phyloP scores from a whole-genome alignment of 148 eudicot species.

The Euryodendron excelsum region DNA sequence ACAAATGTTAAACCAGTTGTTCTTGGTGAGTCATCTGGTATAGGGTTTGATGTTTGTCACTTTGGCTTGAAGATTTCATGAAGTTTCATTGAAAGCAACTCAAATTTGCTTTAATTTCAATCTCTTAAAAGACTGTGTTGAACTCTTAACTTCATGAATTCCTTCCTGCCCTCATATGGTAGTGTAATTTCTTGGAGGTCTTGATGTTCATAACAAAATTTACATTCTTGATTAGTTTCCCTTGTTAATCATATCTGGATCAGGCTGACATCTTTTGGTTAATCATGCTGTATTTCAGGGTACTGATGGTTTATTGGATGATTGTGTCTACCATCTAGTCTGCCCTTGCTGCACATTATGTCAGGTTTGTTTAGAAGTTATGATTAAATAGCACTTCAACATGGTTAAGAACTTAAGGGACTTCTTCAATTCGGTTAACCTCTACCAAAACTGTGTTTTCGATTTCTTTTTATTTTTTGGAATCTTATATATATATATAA shows the following conservation, averaged over 20 bases:
- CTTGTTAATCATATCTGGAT: no score
- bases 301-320: slow-evolving; percentile 67
- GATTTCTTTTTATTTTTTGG: no score
- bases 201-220: no score
- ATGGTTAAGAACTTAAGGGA: not conserved
- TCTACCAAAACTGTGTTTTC: no score
- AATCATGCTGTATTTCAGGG: slow-evolving; percentile 44
- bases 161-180: no score
- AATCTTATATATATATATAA: no score
- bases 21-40: no score
- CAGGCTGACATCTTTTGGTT: slow-evolving; percentile 11
- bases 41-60: no score
- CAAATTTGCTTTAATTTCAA: not conserved
- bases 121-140: not conserved
- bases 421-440: not conserved
- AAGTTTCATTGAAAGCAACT: not conserved
- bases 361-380: slow-evolving; percentile 53
- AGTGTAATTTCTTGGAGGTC: no score
- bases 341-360: slow-evolving; percentile 86
- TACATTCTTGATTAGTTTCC: not conserved
- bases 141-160: not conserved
- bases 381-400: not conserved
- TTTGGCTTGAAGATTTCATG: no score
- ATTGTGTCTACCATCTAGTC: slow-evolving; percentile 73
- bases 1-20: no score